A percentile compares a stretch with the other conserved stretches of the same genome.
Evolutionary conservation across 345 rosid genomes (phyloP).

Genomic region (Gossypium australe): DNA sequence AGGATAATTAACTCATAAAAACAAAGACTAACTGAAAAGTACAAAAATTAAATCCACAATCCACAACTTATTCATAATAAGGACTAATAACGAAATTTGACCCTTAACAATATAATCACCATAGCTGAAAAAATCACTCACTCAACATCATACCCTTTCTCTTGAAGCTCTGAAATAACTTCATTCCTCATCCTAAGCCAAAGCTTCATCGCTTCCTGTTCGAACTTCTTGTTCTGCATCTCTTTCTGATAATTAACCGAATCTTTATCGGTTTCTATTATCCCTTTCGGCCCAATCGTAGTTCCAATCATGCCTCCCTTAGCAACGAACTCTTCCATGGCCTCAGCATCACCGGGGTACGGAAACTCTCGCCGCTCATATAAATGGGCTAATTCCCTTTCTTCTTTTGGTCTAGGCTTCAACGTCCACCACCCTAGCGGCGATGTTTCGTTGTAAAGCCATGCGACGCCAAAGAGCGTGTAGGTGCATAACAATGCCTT

Average conservation of each 20-base stretch:
- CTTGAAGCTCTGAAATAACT: constrained; percentile 76
- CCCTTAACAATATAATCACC: background rate
- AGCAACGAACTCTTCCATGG: constrained; percentile 86
- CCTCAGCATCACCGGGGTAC: constrained; percentile 80
- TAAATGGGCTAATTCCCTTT: constrained; percentile 67
- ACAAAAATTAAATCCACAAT: too few species aligned
- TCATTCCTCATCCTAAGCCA: constrained; percentile 94
- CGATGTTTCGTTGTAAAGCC: constrained; percentile 83
- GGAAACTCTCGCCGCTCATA: constrained; percentile 78
- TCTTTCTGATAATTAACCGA: constrained; percentile 48
- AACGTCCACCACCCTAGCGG: constrained; percentile 95
- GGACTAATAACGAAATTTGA: too few species aligned
- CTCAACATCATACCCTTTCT: constrained; percentile 70
- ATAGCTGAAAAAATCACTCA: constrained; percentile 18
- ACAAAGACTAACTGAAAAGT: too few species aligned
- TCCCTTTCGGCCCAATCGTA: constrained; percentile 67
- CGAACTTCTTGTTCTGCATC: constrained; percentile 67
- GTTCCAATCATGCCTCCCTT: constrained; percentile 85
- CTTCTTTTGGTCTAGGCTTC: constrained; percentile 85
- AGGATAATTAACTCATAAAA: too few species aligned
- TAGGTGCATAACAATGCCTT: constrained; percentile 75
- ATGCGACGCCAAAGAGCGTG: constrained; percentile 55
- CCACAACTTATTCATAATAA: too few species aligned
- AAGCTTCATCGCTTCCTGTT: constrained; percentile 68
- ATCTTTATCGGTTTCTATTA: constrained; percentile 49